Evolutionary conservation across 306 rosid species (phyloP), one percentile per base, ranked within the genome.

Genomic region (Dalbergia oliveri): DNA sequence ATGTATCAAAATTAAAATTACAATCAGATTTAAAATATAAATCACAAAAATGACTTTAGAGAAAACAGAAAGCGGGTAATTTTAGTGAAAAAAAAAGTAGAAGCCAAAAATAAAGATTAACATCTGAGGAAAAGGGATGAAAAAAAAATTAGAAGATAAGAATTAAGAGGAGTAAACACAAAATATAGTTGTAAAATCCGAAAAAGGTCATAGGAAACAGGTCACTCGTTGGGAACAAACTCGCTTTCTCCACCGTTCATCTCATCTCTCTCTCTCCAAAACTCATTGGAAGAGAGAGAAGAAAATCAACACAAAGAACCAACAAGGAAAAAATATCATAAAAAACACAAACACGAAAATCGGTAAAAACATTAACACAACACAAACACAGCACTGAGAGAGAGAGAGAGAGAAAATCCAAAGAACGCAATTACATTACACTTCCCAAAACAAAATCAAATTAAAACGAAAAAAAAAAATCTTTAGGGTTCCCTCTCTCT

Each of bases 401-500:
- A n/a, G 3, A 50, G 8, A 54, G n/a, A 16, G 37, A 31, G 9
- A 54, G 26, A n/a, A 16, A 64, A 12, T 57, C 18, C 37, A 49
- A 59, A 59, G 23, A 50, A 50, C 58, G 21, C 23, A 16, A 16
- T 15, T 5, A 4, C 18, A 9, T 37, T 37, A 37, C 57, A 50
- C 5, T 11, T 49, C 8, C n/a, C 53, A 9, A 21, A 7, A 1
- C 11, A 14, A 9, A 9, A 4, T 8, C n/a, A 23, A 15, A 43
- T 77, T 12, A 72, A 53, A 69, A 21, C 23, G 1, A 21, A 6
- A 44, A 11, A 39, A 61, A 61, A 61, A 41, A 63, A 62, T 49
- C 62, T 59, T 41, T 89, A 83, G 93, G 90, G 94, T 83, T 21
- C 18, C 37, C 21, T 45, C 78, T 59, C 65, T 72, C 23, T 66